Evolutionary conservation across 176 grass and related monocot genomes (phyloP).

Genomic region (barley (Hordeum vulgare)): MorexV3_pseudomolecules_assembly NC_058520.1:11030834-11031333

Average conservation of each 20-base stretch:
- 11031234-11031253: background rate
- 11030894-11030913: background rate
- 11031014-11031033: background rate
- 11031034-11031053: background rate
- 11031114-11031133: background rate
- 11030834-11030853: background rate
- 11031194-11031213: background rate
- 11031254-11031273: background rate
- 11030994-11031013: background rate
- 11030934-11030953: background rate
- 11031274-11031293: background rate
- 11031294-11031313: no score
- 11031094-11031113: background rate
- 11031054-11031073: background rate
- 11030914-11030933: background rate
- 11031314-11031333: no score
- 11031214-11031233: no score
- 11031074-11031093: background rate
- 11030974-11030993: background rate
- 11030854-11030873: background rate
- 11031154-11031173: background rate
- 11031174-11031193: background rate
- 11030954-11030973: background rate
- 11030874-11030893: background rate
- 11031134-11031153: background rate